These are phyloP conservation scores for Spencermartinsiella europaea DNA, from an alignment of 805 yeast species.

Conservation along the genomic window DNA sequence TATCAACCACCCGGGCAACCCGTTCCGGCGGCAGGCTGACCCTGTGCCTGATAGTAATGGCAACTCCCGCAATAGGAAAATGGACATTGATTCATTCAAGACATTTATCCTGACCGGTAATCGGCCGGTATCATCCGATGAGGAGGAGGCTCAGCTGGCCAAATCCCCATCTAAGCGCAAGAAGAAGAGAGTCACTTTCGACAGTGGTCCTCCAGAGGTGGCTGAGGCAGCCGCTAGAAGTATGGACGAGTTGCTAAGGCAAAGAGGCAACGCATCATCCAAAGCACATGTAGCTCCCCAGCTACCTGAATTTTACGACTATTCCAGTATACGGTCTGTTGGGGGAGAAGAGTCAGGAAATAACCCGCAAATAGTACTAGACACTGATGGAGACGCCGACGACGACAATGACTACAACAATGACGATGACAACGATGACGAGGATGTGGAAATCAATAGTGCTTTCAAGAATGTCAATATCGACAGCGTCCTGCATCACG, in stretches of 20 bases:
- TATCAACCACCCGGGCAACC: conserved; percentile 19
- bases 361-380: background rate
- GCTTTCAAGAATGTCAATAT: conserved; percentile 73
- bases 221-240: conserved; percentile 37
- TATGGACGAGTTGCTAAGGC: conserved; percentile 34
- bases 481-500: conserved; percentile 69
- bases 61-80: conserved; percentile 30
- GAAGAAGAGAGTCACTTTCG: conserved; percentile 34
- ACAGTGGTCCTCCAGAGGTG: conserved; percentile 34
- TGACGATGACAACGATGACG: conserved; percentile 64
- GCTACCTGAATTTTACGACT: conserved; percentile 3
- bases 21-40: conserved; percentile 19
- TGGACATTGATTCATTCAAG: conserved; percentile 83
- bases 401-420: conserved; percentile 17
- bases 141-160: conserved; percentile 6
- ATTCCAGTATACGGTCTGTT: background rate
- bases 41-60: background rate
- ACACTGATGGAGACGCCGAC: background rate
- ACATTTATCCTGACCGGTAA: conserved; percentile 79
- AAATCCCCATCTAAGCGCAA: conserved; percentile 6
- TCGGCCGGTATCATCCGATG: conserved; percentile 40
- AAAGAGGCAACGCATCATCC: conserved; percentile 15
- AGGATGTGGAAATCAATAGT: conserved; percentile 68
- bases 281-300: conserved; percentile 16
- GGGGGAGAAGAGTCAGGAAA: background rate